Base-by-base conservation (phyloP, 202 grass and related monocot genomes). In the Setaria italica region DNA sequence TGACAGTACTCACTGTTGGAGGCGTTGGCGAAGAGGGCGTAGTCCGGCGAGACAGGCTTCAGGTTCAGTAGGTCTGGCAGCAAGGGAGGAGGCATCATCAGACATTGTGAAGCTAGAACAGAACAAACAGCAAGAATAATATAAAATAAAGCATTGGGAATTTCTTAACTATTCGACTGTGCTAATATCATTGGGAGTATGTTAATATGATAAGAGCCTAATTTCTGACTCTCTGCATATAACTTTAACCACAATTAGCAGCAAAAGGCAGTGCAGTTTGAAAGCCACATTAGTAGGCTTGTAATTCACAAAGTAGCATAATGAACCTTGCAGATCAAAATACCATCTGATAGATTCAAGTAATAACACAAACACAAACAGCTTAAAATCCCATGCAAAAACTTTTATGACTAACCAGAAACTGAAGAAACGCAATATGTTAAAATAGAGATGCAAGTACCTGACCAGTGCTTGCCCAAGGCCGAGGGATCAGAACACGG, bases 31-130 rank as follows among this genome's bases (percentile, higher is more conserved):
- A 97, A 97, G 51, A 97, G 47, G 11, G 55, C 74, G 49, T 97
- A 94, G 82, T 97, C 95, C 4, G 92, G 90, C 2, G 95, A 97
- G 87, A 82, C 84, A 32, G 87, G 92, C 2, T 89, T 88, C 47
- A 97, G 72, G 72, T 92, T 85, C 70, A 97, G 89, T 49, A 97
- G 87, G 65, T 79, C 92, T 97, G 75, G 11, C 58, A 77, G 17
- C 33, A 74, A 49, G 29, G 41, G 19, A 73, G 33, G 11, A 4
- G 9, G 43, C 43, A 46, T 14, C 62, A 55, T 42, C 69, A 67
- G 29, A 13, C 56, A 33, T 79, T 8, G 25, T 8, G 5, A 60
- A 43, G n/a, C 32, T 21, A 47, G 0, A 1, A 59, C 17, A 77
- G 47, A 76, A 85, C 15, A 33, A n/a, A 6, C 41, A 51, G 42